These are phyloP conservation scores for Fusarium napiforme DNA, from an alignment of 2,329 filamentous ascomycete genomes.

Conservation along the genomic window DNA sequence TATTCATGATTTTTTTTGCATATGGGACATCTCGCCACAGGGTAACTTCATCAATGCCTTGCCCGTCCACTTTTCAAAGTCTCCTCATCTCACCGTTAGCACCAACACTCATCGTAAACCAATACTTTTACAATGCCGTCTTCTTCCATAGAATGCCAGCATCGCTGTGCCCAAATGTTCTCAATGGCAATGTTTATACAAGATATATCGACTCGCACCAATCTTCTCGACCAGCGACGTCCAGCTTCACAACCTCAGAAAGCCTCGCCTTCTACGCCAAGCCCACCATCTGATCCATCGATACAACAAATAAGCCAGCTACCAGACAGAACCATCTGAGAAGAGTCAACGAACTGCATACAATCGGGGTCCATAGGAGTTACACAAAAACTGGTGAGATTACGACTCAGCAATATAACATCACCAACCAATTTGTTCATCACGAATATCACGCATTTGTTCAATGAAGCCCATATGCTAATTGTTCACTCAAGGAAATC, in stretches of 20 bases:
- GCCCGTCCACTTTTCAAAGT: slow-evolving; percentile 19
- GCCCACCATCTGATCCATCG: slow-evolving; percentile 23
- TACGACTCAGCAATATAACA: not conserved
- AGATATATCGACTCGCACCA: slow-evolving; percentile 46
- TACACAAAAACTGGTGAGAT: not conserved
- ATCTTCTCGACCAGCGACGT: slow-evolving; percentile 28
- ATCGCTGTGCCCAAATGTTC: slow-evolving; percentile 49
- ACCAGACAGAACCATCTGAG: slow-evolving; percentile 18
- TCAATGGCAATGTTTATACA: slow-evolving; percentile 53
- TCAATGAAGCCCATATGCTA: not conserved
- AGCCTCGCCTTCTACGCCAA: slow-evolving; percentile 5
- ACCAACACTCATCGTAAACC: slow-evolving; percentile 5
- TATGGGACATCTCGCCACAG: slow-evolving; percentile 9
- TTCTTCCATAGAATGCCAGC: slow-evolving; percentile 44
- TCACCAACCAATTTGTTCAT: not conserved
- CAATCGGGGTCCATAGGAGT: not conserved
- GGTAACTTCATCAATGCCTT: slow-evolving; percentile 6
- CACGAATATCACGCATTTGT: not conserved
- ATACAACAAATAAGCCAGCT: slow-evolving; percentile 18
- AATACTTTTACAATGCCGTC: slow-evolving; percentile 27
- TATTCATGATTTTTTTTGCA: slow-evolving; percentile 53
- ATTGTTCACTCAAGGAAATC: slow-evolving; percentile 33
- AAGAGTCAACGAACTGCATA: not conserved
- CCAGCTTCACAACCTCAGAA: not conserved
- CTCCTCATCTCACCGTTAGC: slow-evolving; percentile 26